Evolutionary conservation across 2,329 filamentous ascomycete genomes (phyloP).

Genomic region (Pseudopyricularia cyperi): DNA sequence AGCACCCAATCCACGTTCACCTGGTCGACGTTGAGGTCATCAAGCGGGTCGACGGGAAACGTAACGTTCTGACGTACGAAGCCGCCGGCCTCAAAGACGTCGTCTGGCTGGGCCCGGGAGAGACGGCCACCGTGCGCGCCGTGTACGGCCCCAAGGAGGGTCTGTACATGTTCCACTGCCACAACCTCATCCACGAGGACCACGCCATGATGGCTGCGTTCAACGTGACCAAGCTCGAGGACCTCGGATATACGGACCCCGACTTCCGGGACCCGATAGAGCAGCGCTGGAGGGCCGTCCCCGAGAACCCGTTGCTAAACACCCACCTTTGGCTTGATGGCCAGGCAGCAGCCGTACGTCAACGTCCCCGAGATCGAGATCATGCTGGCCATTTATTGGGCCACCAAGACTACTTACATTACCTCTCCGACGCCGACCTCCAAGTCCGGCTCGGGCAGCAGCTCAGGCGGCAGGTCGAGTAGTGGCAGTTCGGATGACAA

Average conservation of each 20-base stretch:
- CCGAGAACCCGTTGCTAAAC: slow-evolving; percentile 14
- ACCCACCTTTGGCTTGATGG: slow-evolving; percentile 17
- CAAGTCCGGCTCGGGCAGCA: not conserved
- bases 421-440: not conserved
- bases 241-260: slow-evolving; percentile 24
- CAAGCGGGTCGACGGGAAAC: slow-evolving; percentile 26
- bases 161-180: slow-evolving; percentile 30
- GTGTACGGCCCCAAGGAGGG: slow-evolving; percentile 37
- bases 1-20: slow-evolving; percentile 38
- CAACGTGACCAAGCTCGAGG: slow-evolving; percentile 21
- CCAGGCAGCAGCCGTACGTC: slow-evolving; percentile 18
- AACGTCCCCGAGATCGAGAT: slow-evolving; percentile 16
- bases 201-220: slow-evolving; percentile 31
- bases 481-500: not conserved
- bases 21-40: slow-evolving; percentile 39
- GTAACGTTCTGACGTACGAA: slow-evolving; percentile 34
- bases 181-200: slow-evolving; percentile 28
- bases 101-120: slow-evolving; percentile 32
- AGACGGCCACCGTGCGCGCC: slow-evolving; percentile 30
- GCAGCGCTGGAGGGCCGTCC: slow-evolving; percentile 17
- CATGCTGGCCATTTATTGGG: slow-evolving; percentile 18
- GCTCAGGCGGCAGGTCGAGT: not conserved
- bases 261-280: slow-evolving; percentile 24
- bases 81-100: slow-evolving; percentile 36
- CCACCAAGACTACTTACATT: not conserved